Conservation (phyloP, 140 eudicot genomes). For the Ambrosia hybrid region DNA sequence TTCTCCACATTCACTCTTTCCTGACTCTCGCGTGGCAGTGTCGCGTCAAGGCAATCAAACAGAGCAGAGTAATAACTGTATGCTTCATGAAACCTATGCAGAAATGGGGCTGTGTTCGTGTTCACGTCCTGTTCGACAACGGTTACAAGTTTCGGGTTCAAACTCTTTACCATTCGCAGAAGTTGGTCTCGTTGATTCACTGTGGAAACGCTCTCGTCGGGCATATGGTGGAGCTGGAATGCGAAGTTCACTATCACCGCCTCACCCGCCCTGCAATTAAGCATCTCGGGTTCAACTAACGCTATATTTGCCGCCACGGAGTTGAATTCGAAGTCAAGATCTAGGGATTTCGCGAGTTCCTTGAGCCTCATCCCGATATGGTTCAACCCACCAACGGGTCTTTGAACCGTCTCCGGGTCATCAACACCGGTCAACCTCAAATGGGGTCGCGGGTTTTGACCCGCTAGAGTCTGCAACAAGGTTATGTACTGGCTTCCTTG, state of each 20-base stretch:
- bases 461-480: slow-evolving; percentile 67
- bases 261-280: slow-evolving; percentile 58
- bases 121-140: slow-evolving; percentile 91
- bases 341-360: slow-evolving; percentile 51
- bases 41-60: slow-evolving; percentile 81
- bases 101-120: slow-evolving; percentile 89
- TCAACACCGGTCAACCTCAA: slow-evolving; percentile 81
- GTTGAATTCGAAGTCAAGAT: slow-evolving; percentile 63
- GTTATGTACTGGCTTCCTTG: slow-evolving; percentile 95
- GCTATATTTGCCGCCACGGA: slow-evolving; percentile 63
- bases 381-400: slow-evolving; percentile 71
- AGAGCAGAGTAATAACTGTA: slow-evolving; percentile 78
- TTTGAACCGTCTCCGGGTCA: slow-evolving; percentile 91
- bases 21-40: slow-evolving; percentile 73
- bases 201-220: slow-evolving; percentile 93
- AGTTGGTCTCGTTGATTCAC: slow-evolving; percentile 77
- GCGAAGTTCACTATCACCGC: slow-evolving; percentile 86
- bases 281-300: slow-evolving; percentile 49
- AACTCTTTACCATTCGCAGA: slow-evolving; percentile 75
- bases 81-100: slow-evolving; percentile 76
- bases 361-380: slow-evolving; percentile 68
- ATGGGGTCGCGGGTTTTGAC: slow-evolving; percentile 38
- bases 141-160: slow-evolving; percentile 82
- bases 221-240: slow-evolving; percentile 97
- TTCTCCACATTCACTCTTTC: slow-evolving; percentile 88